phyloP scores from a whole-genome alignment of 106 monocot species.

The Agapanthus africanus region DNA sequence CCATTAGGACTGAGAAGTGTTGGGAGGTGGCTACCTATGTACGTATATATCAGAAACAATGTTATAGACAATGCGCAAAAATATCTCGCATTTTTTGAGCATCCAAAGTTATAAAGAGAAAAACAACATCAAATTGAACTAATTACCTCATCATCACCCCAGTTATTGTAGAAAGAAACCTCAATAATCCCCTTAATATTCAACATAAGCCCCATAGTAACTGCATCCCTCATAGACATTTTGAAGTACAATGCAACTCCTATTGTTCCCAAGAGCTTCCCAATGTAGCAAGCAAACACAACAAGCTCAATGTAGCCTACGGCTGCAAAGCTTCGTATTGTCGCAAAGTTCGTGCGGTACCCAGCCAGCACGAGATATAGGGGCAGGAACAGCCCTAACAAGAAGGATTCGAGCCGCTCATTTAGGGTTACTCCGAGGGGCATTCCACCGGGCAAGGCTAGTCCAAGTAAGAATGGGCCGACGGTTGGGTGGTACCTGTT shows the following conservation, averaged over 20 bases:
- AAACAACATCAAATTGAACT: not conserved
- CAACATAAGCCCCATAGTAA: constrained; percentile 45
- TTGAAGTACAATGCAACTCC: constrained; percentile 17
- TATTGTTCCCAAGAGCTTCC: constrained; percentile 30
- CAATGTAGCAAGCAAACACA: constrained; percentile 18
- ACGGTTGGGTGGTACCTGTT: constrained; percentile 26
- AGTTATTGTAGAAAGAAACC: constrained; percentile 21
- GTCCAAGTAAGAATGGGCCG: constrained; percentile 53
- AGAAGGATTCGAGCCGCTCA: constrained; percentile 42
- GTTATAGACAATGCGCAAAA: too few relatives aligned
- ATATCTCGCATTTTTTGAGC: too few relatives aligned
- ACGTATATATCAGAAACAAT: too few relatives aligned
- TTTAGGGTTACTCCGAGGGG: constrained; percentile 60
- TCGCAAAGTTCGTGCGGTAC: constrained; percentile 18
- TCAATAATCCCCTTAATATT: constrained; percentile 49
- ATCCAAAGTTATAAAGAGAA: not conserved
- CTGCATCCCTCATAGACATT: constrained; percentile 26
- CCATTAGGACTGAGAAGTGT: constrained; percentile 21
- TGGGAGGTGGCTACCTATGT: constrained; percentile 20
- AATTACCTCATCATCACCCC: constrained; percentile 27
- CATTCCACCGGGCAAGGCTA: constrained; percentile 63
- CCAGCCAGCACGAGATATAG: constrained; percentile 38
- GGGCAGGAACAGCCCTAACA: constrained; percentile 37
- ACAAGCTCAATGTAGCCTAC: constrained; percentile 30
- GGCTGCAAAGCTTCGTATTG: not conserved